These are phyloP conservation scores for Clonostachys rhizophaga DNA, from an alignment of 2,329 filamentous ascomycete species.

Conservation along the genomic window DNA sequence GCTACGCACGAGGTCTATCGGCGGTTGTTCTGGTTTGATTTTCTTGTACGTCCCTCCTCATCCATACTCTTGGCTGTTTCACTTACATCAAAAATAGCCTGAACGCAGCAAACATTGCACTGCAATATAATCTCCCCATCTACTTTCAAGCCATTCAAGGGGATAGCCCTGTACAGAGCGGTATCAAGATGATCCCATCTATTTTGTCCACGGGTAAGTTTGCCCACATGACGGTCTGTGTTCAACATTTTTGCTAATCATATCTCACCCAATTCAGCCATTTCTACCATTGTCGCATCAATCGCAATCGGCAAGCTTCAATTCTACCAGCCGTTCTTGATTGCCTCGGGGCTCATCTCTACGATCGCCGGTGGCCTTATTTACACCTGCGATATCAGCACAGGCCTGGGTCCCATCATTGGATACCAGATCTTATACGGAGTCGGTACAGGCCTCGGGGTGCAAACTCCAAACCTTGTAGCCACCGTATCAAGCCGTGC, in stretches of 20 bases:
- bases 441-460: slow-evolving; percentile 29
- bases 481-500: slow-evolving; percentile 10
- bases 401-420: slow-evolving; percentile 2
- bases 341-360: slow-evolving; percentile 18
- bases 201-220: slow-evolving; percentile 1
- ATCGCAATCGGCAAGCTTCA: slow-evolving; percentile 15
- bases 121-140: slow-evolving; percentile 32
- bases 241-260: neutral
- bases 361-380: slow-evolving; percentile 26
- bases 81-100: too few species aligned
- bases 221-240: neutral
- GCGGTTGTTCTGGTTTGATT: slow-evolving; percentile 16
- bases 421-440: slow-evolving; percentile 26
- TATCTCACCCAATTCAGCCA: too few species aligned
- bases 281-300: neutral
- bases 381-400: slow-evolving; percentile 6
- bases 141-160: slow-evolving; percentile 41
- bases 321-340: slow-evolving; percentile 20
- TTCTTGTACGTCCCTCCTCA: slow-evolving; percentile 13
- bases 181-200: slow-evolving; percentile 3
- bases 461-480: slow-evolving; percentile 39
- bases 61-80: neutral
- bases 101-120: too few species aligned
- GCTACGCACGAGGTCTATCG: neutral
- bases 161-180: slow-evolving; percentile 7